Evolutionary conservation across 208 protist species (phyloP).

Genomic region (Acanthamoeba quina): DNA sequence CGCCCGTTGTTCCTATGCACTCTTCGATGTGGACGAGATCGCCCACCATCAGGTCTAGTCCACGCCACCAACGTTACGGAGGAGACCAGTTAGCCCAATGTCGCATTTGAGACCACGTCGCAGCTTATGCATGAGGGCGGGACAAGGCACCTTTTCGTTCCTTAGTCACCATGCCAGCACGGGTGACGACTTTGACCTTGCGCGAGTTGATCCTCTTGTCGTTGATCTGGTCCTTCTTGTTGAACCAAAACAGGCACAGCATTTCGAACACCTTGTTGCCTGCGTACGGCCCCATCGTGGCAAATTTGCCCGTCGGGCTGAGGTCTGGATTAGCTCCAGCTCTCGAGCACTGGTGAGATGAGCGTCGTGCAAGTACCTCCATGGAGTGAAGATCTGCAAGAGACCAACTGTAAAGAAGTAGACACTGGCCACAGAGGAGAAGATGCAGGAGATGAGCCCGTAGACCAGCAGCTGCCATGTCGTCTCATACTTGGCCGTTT

Average conservation of each 20-base stretch:
- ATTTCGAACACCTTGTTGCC: conserved; percentile 75
- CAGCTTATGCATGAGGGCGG: neutral
- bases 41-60: conserved; percentile 32
- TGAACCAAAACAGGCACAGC: conserved; percentile 72
- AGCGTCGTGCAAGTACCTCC: conserved; percentile 20
- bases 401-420: conserved; percentile 76
- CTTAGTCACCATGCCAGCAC: conserved; percentile 54
- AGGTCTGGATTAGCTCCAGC: neutral
- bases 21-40: conserved; percentile 72
- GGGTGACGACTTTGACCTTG: conserved; percentile 65
- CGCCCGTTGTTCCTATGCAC: neutral
- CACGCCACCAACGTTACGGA: neutral
- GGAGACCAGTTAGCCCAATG: neutral
- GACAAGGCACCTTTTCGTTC: conserved; percentile 48
- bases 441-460: conserved; percentile 69
- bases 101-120: neutral
- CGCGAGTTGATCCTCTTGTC: conserved; percentile 67
- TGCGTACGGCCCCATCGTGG: conserved; percentile 72
- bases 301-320: conserved; percentile 72
- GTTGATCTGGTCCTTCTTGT: conserved; percentile 70
- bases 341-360: neutral
- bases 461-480: conserved; percentile 64
- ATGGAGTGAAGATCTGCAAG: conserved; percentile 73
- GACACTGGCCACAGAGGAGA: conserved; percentile 57
- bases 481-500: conserved; percentile 64